Conservation (phyloP, 768 basidiomycete species). For the Cystofilobasidium capitatum region DNA sequence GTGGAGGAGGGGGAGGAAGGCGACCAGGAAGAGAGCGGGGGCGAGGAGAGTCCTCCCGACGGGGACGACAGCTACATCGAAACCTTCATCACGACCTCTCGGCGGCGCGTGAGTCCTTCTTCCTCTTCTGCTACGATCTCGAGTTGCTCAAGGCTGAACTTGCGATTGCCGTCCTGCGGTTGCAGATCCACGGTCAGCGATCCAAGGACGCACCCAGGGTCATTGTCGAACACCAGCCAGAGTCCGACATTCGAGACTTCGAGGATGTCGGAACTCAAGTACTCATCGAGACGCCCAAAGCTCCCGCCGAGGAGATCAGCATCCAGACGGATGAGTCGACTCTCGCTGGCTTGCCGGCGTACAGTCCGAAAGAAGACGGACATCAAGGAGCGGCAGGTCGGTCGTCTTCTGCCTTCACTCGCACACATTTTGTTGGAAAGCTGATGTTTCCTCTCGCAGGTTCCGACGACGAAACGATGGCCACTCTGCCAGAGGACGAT, state of each 20-base stretch:
- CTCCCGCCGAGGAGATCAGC: not conserved
- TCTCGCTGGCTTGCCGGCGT: slow-evolving; percentile 21
- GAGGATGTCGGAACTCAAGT: slow-evolving; percentile 8
- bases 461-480: not conserved
- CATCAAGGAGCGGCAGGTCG: not conserved
- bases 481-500: not conserved
- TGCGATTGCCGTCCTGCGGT: not conserved
- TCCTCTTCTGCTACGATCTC: not conserved
- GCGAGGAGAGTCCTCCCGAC: not conserved
- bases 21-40: not conserved
- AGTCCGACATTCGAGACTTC: slow-evolving; percentile 2
- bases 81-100: slow-evolving; percentile 15
- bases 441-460: too few relatives aligned
- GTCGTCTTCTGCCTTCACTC: not conserved
- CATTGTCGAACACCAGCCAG: not conserved
- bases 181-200: slow-evolving; percentile 4
- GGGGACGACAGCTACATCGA: slow-evolving; percentile 16
- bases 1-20: not conserved
- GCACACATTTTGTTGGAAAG: too few relatives aligned
- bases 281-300: not conserved
- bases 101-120: slow-evolving; percentile 13
- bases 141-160: not conserved
- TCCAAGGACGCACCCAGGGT: not conserved
- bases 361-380: slow-evolving; percentile 9
- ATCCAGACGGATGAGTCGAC: slow-evolving; percentile 25